Percentiles rank a stretch among this genome's conserved stretches.
Evolutionary conservation across 345 rosid genomes (phyloP).

Genomic region (Acer saccharum): DNA sequence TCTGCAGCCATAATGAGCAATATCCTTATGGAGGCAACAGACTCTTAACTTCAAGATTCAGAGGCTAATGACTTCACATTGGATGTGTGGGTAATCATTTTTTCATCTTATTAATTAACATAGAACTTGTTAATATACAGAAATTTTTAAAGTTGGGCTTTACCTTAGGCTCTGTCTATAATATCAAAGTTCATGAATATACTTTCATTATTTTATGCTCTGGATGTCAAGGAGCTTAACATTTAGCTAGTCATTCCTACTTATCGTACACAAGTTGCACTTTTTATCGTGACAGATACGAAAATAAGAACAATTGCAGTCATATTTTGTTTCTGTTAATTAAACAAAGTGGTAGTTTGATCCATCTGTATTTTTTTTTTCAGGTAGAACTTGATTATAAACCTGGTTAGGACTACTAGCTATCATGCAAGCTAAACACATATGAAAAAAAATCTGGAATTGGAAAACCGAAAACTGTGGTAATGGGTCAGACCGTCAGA

Average conservation of each 20-base stretch:
- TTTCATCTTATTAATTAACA: neutral
- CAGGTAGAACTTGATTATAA: slow-evolving; percentile 15
- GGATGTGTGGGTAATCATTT: neutral
- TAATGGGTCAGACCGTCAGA: neutral
- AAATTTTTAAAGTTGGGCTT: neutral
- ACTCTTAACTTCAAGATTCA: slow-evolving; percentile 3
- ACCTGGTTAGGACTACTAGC: neutral
- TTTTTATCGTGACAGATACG: neutral
- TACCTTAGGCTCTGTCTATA: neutral
- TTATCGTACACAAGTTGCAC: neutral
- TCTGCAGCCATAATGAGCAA: neutral
- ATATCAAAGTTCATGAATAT: neutral
- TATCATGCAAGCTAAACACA: neutral
- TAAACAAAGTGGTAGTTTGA: neutral
- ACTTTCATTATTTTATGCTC: neutral
- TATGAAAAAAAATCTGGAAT: neutral
- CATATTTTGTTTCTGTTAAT: neutral
- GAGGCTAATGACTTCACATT: neutral
- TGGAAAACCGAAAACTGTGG: neutral
- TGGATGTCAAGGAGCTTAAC: neutral
- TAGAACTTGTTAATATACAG: neutral
- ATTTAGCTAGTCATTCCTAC: neutral
- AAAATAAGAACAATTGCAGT: neutral
- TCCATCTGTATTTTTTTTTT: neutral
- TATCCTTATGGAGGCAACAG: slow-evolving; percentile 6